Evolutionary conservation across 257 asterid species (phyloP).

Genomic region (Solanum rostratum): DNA sequence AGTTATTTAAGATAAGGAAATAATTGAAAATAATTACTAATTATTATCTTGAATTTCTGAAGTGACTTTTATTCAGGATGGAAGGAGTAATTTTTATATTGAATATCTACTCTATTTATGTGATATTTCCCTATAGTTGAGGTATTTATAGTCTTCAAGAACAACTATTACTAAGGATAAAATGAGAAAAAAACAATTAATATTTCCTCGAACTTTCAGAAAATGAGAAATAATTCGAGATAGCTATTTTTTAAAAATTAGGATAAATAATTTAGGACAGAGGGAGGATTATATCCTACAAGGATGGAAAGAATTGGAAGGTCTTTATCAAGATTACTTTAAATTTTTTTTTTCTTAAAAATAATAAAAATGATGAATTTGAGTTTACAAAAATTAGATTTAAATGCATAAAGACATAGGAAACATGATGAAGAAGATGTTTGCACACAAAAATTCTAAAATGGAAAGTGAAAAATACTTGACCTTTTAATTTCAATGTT

Average conservation of each 20-base stretch:
- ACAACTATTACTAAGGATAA: not conserved
- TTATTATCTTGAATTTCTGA: not conserved
- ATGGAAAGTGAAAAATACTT: not conserved
- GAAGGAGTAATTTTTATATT: not conserved
- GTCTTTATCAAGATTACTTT: not conserved
- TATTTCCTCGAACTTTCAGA: not conserved
- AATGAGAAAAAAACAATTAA: not conserved
- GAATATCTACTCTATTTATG: not conserved
- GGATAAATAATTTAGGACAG: not conserved
- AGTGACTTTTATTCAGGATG: not conserved
- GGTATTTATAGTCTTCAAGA: not conserved
- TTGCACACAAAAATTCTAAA: not conserved
- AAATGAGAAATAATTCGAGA: not conserved
- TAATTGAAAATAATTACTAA: not conserved
- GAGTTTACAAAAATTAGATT: not conserved
- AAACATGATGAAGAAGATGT: not conserved
- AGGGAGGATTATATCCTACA: not conserved
- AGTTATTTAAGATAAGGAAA: not conserved
- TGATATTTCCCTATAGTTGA: not conserved
- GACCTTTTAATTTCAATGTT: not conserved
- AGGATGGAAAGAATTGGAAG: not conserved
- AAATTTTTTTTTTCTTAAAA: not conserved
- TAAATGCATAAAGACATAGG: not conserved
- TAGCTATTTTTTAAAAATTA: not conserved
- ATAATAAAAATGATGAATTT: too few species aligned